Conservation (phyloP, 257 asterid species). For the Galeopsis tetrahit region DNA sequence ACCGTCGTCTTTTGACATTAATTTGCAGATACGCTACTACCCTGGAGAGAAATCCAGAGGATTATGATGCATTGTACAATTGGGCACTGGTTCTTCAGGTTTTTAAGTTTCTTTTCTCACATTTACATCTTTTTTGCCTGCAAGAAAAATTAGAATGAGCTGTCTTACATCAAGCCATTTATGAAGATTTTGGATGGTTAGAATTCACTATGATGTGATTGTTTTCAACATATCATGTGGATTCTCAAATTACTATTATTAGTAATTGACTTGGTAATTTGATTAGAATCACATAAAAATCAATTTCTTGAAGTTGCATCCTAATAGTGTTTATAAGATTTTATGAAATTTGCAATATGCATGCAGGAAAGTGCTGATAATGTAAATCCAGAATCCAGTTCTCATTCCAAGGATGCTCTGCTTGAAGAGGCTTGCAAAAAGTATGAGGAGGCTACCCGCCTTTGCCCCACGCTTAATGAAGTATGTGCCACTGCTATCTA, state of each 20-base stretch:
- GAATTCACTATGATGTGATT: conserved; percentile 10
- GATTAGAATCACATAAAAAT: conserved; percentile 9
- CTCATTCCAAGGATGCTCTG: conserved; percentile 93
- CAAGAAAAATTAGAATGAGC: conserved; percentile 5
- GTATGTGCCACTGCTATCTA: conserved; percentile 53
- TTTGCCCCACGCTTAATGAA: conserved; percentile 95
- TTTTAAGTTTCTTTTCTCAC: conserved; percentile 23
- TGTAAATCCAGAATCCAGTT: conserved; percentile 76
- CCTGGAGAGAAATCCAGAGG: conserved; percentile 89
- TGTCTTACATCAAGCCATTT: conserved; percentile 30
- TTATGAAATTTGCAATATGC: conserved; percentile 31
- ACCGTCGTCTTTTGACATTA: conserved; percentile 31
- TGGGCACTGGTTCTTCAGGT: conserved; percentile 99
- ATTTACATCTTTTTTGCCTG: conserved; percentile 21
- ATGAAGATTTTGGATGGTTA: conserved; percentile 21
- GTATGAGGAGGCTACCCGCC: conserved; percentile 95
- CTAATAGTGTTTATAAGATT: conserved; percentile 20
- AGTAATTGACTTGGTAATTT: conserved; percentile 22
- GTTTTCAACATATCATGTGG: conserved; percentile 12
- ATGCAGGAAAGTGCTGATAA: conserved; percentile 99
- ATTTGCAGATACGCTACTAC: conserved; percentile 89
- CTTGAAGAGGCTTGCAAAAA: conserved; percentile 97
- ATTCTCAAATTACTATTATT: conserved; percentile 17
- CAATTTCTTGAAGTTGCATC: conserved; percentile 29
- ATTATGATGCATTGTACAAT: conserved; percentile 94